Evolutionary conservation across 805 yeast genomes (phyloP), one percentile per base, ranked within the genome.

Genomic region (Saccharomycopsis oosterbeekiorum): DNA sequence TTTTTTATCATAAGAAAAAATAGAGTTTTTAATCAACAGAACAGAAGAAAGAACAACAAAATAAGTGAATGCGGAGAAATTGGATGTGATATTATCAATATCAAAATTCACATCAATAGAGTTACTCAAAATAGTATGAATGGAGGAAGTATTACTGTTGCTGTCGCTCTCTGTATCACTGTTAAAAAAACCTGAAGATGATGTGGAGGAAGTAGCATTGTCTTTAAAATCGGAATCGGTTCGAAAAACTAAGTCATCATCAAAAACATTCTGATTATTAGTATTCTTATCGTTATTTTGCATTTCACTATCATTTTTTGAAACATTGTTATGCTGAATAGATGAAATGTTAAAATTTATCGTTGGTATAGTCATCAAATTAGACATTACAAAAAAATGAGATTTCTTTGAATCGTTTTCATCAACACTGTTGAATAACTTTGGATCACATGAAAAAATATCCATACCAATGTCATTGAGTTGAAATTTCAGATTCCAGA

Each of bases 1-100:
- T 8, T 39, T 26, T 60, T 68, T 56, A 59, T 64, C 43, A 56
- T 65, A 53, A 61, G 70, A 65, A 61, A 69, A 65, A 58, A 75
- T 42, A 10, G 79, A 77, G 65, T 78, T 78, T 58, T 76, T 74
- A 21, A 82, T 64, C 3, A 82, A 70, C 64, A 77, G 79, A 9
- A 76, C 60, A 1, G 80, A 71, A 0, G 85, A 80, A 2, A 79
- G 67, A 0, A 77, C 67, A 21, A 80, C 70, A 67, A 81, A 83
- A 56, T 78, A 77, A 2, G 77, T 72, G 62, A 76, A 75, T 15
- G 77, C 66, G 2, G 80, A 77, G 54, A 75, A 71, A 5, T 76
- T 67, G 2, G 70, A 63, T 36, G 74, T 75, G 10, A 72, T 36
- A 17, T 67, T 70, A 11, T 69, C 67, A 14, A 70, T 64, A 19